Conservation (phyloP, 2,329 filamentous ascomycete genomes). For the Penicillium thymicola region DNA sequence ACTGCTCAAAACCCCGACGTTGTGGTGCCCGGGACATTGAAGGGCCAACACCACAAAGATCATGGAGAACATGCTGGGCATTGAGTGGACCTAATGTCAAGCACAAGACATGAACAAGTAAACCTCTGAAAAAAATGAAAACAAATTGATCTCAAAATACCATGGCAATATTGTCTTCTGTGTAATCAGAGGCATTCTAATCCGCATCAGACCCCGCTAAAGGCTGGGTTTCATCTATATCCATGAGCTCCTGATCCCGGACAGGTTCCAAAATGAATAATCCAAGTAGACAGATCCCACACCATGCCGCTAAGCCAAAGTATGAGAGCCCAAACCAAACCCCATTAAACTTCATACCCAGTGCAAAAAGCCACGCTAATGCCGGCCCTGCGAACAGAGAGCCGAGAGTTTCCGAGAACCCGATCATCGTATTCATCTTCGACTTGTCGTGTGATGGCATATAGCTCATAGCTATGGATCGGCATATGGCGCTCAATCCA, state of each 20-base stretch:
- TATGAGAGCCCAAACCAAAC: background rate
- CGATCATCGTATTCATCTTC: background rate
- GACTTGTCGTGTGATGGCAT: background rate
- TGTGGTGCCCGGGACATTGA: too few relatives aligned
- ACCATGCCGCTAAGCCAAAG: background rate
- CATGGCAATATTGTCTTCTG: too few relatives aligned
- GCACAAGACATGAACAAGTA: too few relatives aligned
- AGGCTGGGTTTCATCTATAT: background rate
- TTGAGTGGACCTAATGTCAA: too few relatives aligned
- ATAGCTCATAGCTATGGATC: background rate
- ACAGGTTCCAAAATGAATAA: background rate
- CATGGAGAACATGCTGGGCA: too few relatives aligned
- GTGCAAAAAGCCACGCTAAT: background rate
- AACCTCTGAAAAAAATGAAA: too few relatives aligned
- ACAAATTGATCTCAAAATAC: too few relatives aligned
- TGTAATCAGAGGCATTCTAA: background rate
- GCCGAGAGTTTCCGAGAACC: background rate
- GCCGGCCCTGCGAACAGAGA: background rate
- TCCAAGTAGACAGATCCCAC: background rate
- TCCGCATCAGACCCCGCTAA: background rate
- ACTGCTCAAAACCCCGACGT: too few relatives aligned
- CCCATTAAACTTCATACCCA: background rate
- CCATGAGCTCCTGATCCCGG: background rate
- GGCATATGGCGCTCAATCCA: background rate
- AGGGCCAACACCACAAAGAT: too few relatives aligned